Evolutionary conservation across 2,329 filamentous ascomycete genomes (phyloP), one percentile per base, ranked within the genome.

Genomic region (Colletotrichum incanum): DNA sequence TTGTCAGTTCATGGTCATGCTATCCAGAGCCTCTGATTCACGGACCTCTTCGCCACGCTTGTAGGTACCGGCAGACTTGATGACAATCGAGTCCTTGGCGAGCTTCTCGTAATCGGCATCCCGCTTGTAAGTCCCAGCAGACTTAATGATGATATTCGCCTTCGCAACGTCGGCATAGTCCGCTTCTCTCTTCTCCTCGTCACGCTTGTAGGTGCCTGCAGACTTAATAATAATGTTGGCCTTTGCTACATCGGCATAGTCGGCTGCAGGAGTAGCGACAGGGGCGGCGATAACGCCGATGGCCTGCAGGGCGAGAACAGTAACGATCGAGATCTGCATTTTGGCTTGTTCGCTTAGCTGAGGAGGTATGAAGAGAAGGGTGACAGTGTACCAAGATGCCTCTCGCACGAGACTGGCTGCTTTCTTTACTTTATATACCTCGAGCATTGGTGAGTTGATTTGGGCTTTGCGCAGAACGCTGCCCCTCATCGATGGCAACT

Each of bases 251-350:
- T 67, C 63, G 23, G 64, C 63, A n/a, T 65, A 65, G n/a, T 65
- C 49, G 23, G 34, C 47, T 3, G 26, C 47, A 18, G 65, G 65
- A 3, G 67, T 20, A 3, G 61, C 61, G 16, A 64, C 47, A 6
- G 68, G 68, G 0, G 64, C 69, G 58, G 65, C 69, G 28, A 72
- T n/a, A 37, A 26, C 58, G 50, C 49, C 69, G 16, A 68, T n/a
- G 18, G 69, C 69, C 45, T 72, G 69, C 11, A 72, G 50, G 18
- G 65, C 65, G n/a, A 72, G 23, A 28, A 63, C 5, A 18, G 45
- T 31, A n/a, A 59, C n/a, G 7, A 56, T 23, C 16, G 65, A 68
- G 34, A 72, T 23, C 18, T 68, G 69, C 69, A 72, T 72, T 9
- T 8, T 41, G 37, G 9, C 7, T 11, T 23, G 14, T 6, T n/a